phyloP scores from a whole-genome alignment of 192 early-diverging fungal genomes.

The Lobosporangium transversale region DNA sequence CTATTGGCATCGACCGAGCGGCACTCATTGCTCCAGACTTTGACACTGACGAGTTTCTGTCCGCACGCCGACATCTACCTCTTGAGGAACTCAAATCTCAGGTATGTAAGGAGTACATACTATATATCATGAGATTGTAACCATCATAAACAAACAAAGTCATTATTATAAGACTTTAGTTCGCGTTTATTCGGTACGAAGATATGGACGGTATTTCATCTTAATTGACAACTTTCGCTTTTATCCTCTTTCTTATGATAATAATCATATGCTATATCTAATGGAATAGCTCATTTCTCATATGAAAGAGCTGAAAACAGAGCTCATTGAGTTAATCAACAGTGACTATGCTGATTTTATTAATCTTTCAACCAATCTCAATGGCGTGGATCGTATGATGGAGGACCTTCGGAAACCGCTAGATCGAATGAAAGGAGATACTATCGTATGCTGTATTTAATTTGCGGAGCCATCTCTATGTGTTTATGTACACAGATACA shows the following conservation, averaged over 20 bases:
- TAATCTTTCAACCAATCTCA: slow-evolving; percentile 79
- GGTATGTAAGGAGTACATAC: slow-evolving; percentile 5
- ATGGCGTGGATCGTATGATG: slow-evolving; percentile 76
- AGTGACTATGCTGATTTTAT: slow-evolving; percentile 85
- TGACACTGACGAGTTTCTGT: slow-evolving; percentile 68
- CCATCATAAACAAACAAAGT: too few relatives aligned
- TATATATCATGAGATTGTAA: too few relatives aligned
- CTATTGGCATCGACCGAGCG: slow-evolving; percentile 55
- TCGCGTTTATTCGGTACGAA: background rate
- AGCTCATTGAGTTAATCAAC: slow-evolving; percentile 83
- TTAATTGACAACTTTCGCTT: too few relatives aligned
- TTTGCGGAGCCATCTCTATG: too few relatives aligned
- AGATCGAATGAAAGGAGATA: slow-evolving; percentile 67
- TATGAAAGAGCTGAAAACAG: slow-evolving; percentile 71
- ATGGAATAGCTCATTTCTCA: slow-evolving; percentile 61
- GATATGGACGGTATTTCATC: background rate
- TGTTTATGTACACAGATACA: too few relatives aligned
- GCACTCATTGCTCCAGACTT: slow-evolving; percentile 59
- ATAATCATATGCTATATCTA: too few relatives aligned
- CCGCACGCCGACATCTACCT: slow-evolving; percentile 71
- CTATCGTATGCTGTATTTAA: slow-evolving; percentile 66
- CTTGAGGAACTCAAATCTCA: slow-evolving; percentile 70
- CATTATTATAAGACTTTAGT: too few relatives aligned
- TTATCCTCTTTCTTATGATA: too few relatives aligned
- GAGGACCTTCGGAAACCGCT: slow-evolving; percentile 68